Evolutionary conservation across 495 filamentous ascomycete species (phyloP).

Genomic region (Aspergillus heteromorphus): DNA sequence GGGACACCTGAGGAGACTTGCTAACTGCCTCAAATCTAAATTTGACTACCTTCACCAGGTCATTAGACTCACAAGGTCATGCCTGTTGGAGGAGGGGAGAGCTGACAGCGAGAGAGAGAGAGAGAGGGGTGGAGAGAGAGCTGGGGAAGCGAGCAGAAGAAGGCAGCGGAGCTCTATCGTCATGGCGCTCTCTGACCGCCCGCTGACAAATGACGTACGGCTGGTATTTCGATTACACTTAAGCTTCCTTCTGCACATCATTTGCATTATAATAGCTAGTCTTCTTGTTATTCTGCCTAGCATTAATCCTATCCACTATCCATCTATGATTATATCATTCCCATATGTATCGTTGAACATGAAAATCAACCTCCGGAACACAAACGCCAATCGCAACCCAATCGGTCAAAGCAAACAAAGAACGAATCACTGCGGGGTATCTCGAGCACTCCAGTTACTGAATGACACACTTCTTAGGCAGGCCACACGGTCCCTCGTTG

Average conservation of each 20-base stretch:
- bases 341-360: constrained; percentile 5
- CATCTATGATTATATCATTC: background rate
- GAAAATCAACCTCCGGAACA: background rate
- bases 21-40: background rate
- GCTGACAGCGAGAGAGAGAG: background rate
- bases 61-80: constrained; percentile 4
- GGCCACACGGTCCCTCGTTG: constrained; percentile 59
- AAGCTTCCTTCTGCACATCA: too few species aligned
- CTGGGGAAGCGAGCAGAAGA: background rate
- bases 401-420: background rate
- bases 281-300: too few species aligned
- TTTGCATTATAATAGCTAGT: too few species aligned
- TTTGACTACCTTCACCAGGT: background rate
- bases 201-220: background rate
- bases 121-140: constrained; percentile 1
- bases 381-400: constrained; percentile 2
- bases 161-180: constrained; percentile 16
- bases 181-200: constrained; percentile 5
- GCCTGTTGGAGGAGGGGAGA: background rate
- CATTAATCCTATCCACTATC: too few species aligned
- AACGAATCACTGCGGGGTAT: constrained; percentile 13
- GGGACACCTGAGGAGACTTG: background rate
- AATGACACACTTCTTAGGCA: constrained; percentile 64
- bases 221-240: background rate
- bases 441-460: constrained; percentile 30